phyloP scores from a whole-genome alignment of 2,329 filamentous ascomycete species.

The Colletotrichum spinosum region DNA sequence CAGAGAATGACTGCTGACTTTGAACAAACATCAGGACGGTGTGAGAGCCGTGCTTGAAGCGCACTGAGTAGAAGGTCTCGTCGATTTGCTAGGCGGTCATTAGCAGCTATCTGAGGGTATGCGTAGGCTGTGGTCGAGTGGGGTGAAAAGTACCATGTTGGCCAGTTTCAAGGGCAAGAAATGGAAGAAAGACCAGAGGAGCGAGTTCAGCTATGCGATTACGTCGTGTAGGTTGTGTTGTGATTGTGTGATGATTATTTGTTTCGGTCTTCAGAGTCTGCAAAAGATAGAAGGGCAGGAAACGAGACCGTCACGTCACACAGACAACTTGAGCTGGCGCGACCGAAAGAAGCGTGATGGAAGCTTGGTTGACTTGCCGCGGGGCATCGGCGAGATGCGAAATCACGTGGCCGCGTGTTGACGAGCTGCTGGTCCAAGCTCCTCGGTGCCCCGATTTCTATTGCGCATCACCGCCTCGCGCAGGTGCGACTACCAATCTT shows the following conservation, averaged over 20 bases:
- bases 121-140: background rate
- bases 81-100: constrained; percentile 43
- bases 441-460: constrained; percentile 8
- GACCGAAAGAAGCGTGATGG: background rate
- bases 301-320: too few species aligned
- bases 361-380: constrained; percentile 1
- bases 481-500: too few species aligned
- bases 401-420: constrained; percentile 43
- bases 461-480: background rate
- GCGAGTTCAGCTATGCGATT: too few species aligned
- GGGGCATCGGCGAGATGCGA: constrained; percentile 39
- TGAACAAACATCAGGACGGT: constrained; percentile 78
- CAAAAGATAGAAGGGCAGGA: too few species aligned
- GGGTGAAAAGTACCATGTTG: constrained; percentile 7
- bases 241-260: background rate
- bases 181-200: too few species aligned
- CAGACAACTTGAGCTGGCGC: too few species aligned
- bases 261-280: background rate
- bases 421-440: constrained; percentile 25
- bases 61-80: constrained; percentile 71
- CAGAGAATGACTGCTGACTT: constrained; percentile 65
- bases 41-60: constrained; percentile 78
- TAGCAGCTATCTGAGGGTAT: background rate
- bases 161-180: background rate
- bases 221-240: too few species aligned